Percentiles rank a stretch among this genome's conserved stretches.
phyloP scores from a whole-genome alignment of 176 grass and related monocot species.

The Otatea glauca region DNA sequence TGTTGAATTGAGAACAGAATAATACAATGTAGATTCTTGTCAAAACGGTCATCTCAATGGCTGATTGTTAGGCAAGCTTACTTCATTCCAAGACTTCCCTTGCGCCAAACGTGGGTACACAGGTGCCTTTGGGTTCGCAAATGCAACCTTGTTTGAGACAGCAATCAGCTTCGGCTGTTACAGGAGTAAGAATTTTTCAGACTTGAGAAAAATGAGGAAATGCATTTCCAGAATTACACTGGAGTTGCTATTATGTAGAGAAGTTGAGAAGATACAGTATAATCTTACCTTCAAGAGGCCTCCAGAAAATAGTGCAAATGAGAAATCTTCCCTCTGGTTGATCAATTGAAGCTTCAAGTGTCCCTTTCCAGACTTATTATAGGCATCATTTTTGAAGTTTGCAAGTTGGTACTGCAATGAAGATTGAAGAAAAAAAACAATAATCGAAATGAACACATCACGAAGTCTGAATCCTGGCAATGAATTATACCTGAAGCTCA shows the following conservation, averaged over 20 bases:
- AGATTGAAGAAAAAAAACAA: background rate
- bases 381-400: slow-evolving; percentile 53
- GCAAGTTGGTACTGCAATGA: slow-evolving; percentile 67
- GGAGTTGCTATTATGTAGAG: background rate
- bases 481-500: background rate
- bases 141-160: slow-evolving; percentile 53
- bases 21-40: background rate
- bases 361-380: slow-evolving; percentile 57
- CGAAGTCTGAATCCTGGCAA: slow-evolving; percentile 6
- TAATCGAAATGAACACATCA: background rate
- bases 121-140: slow-evolving; percentile 66
- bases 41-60: background rate
- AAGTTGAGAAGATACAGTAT: slow-evolving; percentile 8
- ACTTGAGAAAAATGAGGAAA: background rate
- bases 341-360: slow-evolving; percentile 74
- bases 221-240: background rate
- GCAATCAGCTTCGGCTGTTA: slow-evolving; percentile 68
- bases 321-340: slow-evolving; percentile 81
- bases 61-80: slow-evolving; percentile 42
- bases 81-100: slow-evolving; percentile 74
- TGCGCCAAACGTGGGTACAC: slow-evolving; percentile 68
- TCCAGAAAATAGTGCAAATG: slow-evolving; percentile 74
- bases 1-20: slow-evolving; percentile 1
- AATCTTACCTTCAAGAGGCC: slow-evolving; percentile 57
- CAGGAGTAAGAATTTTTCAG: background rate